Conservation (phyloP, 2,329 filamentous ascomycete genomes). For the Neopestalotiopsis clavispora region DNA sequence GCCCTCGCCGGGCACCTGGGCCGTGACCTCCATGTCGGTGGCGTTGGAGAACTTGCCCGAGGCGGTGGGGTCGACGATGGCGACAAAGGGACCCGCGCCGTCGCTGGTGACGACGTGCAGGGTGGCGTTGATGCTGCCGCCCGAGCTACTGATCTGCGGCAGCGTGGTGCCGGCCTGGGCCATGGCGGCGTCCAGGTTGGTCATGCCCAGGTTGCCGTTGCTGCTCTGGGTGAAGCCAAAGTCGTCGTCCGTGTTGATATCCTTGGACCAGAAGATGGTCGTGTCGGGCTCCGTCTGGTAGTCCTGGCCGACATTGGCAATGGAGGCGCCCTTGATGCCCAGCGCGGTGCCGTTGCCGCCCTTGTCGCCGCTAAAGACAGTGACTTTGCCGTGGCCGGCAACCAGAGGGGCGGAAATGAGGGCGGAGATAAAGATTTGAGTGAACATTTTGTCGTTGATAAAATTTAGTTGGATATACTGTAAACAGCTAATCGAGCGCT, state of each 20-base stretch:
- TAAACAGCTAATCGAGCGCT: conserved; percentile 13
- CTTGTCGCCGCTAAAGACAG: conserved; percentile 36
- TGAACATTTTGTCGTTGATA: conserved; percentile 19
- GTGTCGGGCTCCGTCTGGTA: conserved; percentile 18
- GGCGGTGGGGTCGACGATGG: conserved; percentile 43
- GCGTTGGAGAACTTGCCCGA: conserved; percentile 39
- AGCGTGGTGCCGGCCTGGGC: conserved; percentile 41
- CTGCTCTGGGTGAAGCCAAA: conserved; percentile 35
- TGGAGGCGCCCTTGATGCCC: conserved; percentile 34
- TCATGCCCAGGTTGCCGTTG: conserved; percentile 42
- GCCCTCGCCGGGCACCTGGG: conserved; percentile 41
- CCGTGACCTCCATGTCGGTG: conserved; percentile 31
- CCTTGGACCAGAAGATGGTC: conserved; percentile 28
- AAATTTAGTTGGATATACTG: conserved; percentile 28
- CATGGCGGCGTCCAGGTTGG: conserved; percentile 39
- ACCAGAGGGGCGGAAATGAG: conserved; percentile 27
- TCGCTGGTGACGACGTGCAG: conserved; percentile 48
- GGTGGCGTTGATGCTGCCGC: conserved; percentile 40
- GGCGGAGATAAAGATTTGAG: not conserved
- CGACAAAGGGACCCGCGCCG: conserved; percentile 44
- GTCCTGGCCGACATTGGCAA: conserved; percentile 33
- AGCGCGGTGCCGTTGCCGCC: conserved; percentile 49
- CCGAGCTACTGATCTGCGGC: conserved; percentile 41
- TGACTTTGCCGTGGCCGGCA: conserved; percentile 38
- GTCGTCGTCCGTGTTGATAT: conserved; percentile 35